Conservation (phyloP, 78 protist species). For the Tieghemostelium lacteum region DNA sequence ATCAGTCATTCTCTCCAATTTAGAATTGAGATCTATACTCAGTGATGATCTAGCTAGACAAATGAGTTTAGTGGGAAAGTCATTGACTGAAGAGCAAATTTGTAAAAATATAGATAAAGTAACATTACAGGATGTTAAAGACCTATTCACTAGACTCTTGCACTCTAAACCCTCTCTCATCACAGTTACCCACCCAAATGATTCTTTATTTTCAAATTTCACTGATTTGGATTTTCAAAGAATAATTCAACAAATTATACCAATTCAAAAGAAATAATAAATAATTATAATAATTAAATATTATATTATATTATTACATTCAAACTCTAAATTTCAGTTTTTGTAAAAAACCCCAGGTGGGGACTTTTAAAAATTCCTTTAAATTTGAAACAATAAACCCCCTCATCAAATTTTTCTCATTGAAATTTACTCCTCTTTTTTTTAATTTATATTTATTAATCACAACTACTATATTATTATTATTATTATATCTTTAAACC, state of each 20-base stretch:
- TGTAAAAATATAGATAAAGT: constrained; percentile 62
- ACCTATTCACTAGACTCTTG: neutral
- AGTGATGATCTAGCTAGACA: constrained; percentile 76
- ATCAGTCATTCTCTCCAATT: constrained; percentile 33
- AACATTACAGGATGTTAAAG: constrained; percentile 27
- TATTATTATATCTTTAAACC: no score
- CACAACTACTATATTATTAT: no score
- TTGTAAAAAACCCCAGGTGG: no score
- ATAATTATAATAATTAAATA: neutral
- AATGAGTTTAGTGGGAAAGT: neutral
- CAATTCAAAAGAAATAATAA: neutral
- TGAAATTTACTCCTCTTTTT: no score
- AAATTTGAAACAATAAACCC: no score
- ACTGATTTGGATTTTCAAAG: constrained; percentile 6
- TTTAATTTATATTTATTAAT: no score
- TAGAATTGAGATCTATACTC: constrained; percentile 57
- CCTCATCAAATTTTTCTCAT: no score
- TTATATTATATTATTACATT: no score
- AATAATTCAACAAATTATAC: neutral
- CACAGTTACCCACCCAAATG: neutral
- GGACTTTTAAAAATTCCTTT: no score
- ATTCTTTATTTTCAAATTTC: neutral
- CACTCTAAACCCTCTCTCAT: constrained; percentile 43
- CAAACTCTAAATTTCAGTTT: no score
- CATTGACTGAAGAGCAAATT: constrained; percentile 48